phyloP scores from a whole-genome alignment of 345 rosid species.

The Populus davidiana region DNA sequence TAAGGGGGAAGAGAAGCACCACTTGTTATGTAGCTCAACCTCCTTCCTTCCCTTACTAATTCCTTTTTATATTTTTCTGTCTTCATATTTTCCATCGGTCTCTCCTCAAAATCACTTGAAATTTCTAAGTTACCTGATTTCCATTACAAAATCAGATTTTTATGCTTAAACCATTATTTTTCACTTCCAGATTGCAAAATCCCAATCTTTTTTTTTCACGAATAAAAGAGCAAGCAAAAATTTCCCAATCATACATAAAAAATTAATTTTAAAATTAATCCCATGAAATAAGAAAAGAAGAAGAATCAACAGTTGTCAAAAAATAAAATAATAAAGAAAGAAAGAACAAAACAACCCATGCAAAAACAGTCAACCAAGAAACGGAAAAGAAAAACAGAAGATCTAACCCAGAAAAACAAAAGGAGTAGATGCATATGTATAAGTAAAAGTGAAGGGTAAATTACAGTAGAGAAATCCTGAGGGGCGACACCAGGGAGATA shows the following conservation, averaged over 20 bases:
- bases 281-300: background rate
- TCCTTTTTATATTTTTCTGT: too few species aligned
- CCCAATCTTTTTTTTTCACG: background rate
- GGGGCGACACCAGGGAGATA: slow-evolving; percentile 87
- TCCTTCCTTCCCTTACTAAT: too few species aligned
- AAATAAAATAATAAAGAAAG: background rate
- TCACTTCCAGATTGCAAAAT: background rate
- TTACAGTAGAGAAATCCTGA: slow-evolving; percentile 53
- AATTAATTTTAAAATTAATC: background rate
- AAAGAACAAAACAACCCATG: background rate
- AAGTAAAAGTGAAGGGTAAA: background rate
- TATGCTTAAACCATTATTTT: background rate
- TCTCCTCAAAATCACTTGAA: background rate
- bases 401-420: background rate
- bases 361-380: background rate
- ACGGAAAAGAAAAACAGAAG: background rate
- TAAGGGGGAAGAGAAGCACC: too few species aligned
- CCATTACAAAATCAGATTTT: background rate
- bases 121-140: background rate
- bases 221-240: background rate
- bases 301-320: background rate
- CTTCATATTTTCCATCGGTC: too few species aligned
- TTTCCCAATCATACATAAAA: background rate
- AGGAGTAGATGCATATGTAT: background rate
- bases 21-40: too few species aligned